A percentile compares a stretch with the other conserved stretches of the same genome.
Conservation (phyloP, 116 monocot species). For the Trichopus zeylanicus region DNA sequence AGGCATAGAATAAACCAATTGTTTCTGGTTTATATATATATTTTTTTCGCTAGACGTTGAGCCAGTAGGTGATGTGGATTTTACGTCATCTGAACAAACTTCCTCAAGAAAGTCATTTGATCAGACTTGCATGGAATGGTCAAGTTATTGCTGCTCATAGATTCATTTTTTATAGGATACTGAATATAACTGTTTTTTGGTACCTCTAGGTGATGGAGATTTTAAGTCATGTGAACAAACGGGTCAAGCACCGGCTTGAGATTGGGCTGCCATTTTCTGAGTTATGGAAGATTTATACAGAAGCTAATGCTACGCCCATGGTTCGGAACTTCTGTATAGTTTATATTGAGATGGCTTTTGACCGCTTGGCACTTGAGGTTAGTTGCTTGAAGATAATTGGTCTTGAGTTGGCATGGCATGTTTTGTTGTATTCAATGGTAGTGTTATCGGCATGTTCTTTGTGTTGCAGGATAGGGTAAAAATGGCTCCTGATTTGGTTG, state of each 20-base stretch:
- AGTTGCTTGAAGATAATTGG: not conserved
- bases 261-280: conserved; percentile 71
- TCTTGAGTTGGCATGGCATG: not conserved
- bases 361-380: conserved; percentile 69
- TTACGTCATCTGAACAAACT: too few relatives aligned
- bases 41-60: too few relatives aligned
- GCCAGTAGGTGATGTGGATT: too few relatives aligned
- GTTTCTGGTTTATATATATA: too few relatives aligned
- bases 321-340: conserved; percentile 90
- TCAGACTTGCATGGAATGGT: too few relatives aligned
- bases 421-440: conserved; percentile 4
- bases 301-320: conserved; percentile 44
- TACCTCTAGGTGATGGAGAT: conserved; percentile 86
- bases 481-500: conserved; percentile 68
- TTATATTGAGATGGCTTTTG: conserved; percentile 96
- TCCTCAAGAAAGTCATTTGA: too few relatives aligned
- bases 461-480: conserved; percentile 50
- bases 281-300: conserved; percentile 70
- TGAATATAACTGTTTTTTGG: not conserved
- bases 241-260: conserved; percentile 76
- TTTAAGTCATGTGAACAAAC: conserved; percentile 81
- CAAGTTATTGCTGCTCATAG: too few relatives aligned
- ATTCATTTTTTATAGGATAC: not conserved
- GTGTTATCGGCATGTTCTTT: not conserved
- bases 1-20: too few relatives aligned